Evolutionary conservation across 148 eudicot genomes (phyloP), one percentile per base, ranked within the genome.

Genomic region (Arbutus unedo): DNA sequence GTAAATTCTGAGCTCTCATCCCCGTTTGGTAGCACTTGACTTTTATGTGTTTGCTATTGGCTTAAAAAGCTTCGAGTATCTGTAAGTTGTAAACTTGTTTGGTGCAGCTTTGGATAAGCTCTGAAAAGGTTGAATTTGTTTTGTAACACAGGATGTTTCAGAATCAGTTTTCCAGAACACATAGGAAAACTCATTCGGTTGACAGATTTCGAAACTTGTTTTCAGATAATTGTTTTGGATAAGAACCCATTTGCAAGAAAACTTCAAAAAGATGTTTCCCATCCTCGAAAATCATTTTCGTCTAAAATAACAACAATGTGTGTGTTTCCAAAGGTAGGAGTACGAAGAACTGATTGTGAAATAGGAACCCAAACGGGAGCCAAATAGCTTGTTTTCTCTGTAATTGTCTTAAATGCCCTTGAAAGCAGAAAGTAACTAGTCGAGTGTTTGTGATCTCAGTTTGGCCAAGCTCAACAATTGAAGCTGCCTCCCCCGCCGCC

Each of bases 381-480:
- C 7, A 51, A 51, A 64, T 43, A 66, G 71, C 43, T 66, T 25
- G 66, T n/a, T 19, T 60, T 60, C 66, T 19, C 43, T 66, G 43
- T 25, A 66, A 66, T 66, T 66, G 71, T 66, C 6, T 25, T 15
- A 66, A 4, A 10, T 31, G 44, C 7, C 70, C 16, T 23, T 1
- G 16, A 13, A 6, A 11, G 18, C 71, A 2, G 8, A 66, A 66
- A 31, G 44, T 66, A 66, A 66, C 71, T 66, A 10, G 16, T 66
- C 38, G 71, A 0, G 13, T 66, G 71, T 71, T 71, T 45, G 16
- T 79, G 84, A 82, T 62, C 90, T 56, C 91, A 87, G 41, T 85
- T 81, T 59, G 83, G 85, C 83, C 94, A 88, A 82, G 75, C 64
- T 74, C 88, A 86, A 43, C 86, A 71, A 50, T 31, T 84, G 60